Percentiles rank a stretch among this genome's conserved stretches.
phyloP scores from a whole-genome alignment of 2,329 filamentous ascomycete genomes.

The Chaetothyriales sp. region DNA sequence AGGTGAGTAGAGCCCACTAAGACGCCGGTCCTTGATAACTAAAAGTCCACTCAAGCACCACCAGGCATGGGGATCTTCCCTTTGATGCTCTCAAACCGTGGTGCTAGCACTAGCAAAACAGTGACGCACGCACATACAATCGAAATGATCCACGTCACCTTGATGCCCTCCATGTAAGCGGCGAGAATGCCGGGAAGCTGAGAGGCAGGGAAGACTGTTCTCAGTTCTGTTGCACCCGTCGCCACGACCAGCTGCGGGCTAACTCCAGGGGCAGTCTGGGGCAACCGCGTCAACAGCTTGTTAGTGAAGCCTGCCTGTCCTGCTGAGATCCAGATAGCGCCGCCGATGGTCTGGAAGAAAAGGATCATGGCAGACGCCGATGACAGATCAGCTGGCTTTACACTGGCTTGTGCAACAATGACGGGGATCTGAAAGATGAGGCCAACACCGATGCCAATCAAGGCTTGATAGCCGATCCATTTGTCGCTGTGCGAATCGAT shows the following conservation, averaged over 20 bases:
- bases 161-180: conserved; percentile 24
- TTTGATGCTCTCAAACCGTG: conserved; percentile 17
- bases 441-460: conserved; percentile 22
- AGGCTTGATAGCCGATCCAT: conserved; percentile 28
- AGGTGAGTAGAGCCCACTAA: too few species aligned
- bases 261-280: conserved; percentile 17
- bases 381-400: conserved; percentile 20
- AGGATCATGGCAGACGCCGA: conserved; percentile 19
- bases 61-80: conserved; percentile 9
- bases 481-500: conserved; percentile 17
- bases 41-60: not conserved
- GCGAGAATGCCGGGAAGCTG: conserved; percentile 19
- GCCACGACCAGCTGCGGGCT: conserved; percentile 18
- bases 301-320: conserved; percentile 25
- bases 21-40: too few species aligned
- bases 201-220: conserved; percentile 17
- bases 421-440: conserved; percentile 21
- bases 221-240: conserved; percentile 23
- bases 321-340: conserved; percentile 22
- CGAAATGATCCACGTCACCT: conserved; percentile 15
- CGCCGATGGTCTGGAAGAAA: conserved; percentile 23
- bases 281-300: conserved; percentile 18
- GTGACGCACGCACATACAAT: conserved; percentile 14
- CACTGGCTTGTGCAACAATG: conserved; percentile 19
- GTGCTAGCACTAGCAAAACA: conserved; percentile 11